phyloP scores from a whole-genome alignment of 2,329 filamentous ascomycete genomes.

The Sporothrix euskadiensis region DNA sequence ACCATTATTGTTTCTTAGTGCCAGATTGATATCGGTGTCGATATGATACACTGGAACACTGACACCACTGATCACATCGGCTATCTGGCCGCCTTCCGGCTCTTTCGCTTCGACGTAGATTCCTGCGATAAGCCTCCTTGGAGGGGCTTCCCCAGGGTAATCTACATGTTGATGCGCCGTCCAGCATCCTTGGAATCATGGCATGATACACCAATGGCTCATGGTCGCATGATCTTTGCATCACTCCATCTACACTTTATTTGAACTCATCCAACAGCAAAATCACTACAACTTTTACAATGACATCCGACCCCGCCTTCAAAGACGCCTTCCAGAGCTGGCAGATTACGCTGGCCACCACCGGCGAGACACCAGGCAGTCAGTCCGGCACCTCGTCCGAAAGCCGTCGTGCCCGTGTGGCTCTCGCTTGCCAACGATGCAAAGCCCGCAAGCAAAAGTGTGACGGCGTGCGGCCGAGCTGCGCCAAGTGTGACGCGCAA shows the following conservation, averaged over 20 bases:
- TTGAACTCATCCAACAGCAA: background rate
- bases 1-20: background rate
- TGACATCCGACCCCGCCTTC: background rate
- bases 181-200: background rate
- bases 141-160: background rate
- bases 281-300: background rate
- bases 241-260: background rate
- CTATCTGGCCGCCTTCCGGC: slow-evolving; percentile 15
- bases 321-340: slow-evolving; percentile 10
- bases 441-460: slow-evolving; percentile 22
- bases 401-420: background rate
- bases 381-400: background rate
- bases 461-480: slow-evolving; percentile 8
- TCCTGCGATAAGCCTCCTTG: background rate
- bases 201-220: background rate
- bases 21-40: background rate
- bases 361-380: background rate
- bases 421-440: slow-evolving; percentile 19
- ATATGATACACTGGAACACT: too few species aligned
- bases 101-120: background rate
- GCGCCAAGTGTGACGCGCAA: background rate
- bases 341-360: slow-evolving; percentile 8
- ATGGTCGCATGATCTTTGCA: background rate
- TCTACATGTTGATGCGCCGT: background rate
- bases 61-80: background rate